Conservation (phyloP, 148 eudicot species). For the Persicaria tinctoria region DNA sequence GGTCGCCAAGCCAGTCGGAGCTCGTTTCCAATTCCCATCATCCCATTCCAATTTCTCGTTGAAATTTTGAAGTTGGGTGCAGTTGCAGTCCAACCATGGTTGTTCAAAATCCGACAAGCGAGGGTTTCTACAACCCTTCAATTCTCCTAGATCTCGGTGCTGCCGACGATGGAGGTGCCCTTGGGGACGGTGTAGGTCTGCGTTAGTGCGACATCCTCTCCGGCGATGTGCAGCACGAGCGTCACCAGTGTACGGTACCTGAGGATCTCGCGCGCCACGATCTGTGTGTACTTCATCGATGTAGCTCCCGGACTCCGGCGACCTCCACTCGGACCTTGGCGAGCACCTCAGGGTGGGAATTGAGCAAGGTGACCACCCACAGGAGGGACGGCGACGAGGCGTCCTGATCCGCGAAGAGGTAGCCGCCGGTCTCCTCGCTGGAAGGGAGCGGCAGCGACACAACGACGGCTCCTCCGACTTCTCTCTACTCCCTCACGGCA, state of each 20-base stretch:
- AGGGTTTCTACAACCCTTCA: no score
- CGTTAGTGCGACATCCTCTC: conserved; percentile 46
- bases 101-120: no score
- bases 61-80: no score
- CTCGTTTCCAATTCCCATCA: no score
- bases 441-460: conserved; percentile 30
- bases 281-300: conserved; percentile 73
- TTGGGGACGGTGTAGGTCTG: conserved; percentile 49
- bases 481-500: conserved; percentile 32
- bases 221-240: conserved; percentile 68
- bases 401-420: conserved; percentile 74
- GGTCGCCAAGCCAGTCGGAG: no score
- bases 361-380: conserved; percentile 71
- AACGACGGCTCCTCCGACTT: conserved; percentile 7
- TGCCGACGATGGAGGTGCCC: conserved; percentile 27
- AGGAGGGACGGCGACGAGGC: conserved; percentile 76
- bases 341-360: conserved; percentile 55
- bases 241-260: conserved; percentile 69
- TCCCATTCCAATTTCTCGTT: no score
- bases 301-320: conserved; percentile 20
- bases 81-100: no score
- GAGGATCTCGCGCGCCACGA: conserved; percentile 80
- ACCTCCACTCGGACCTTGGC: conserved; percentile 47
- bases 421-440: conserved; percentile 38
- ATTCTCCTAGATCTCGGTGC: no score